Base-by-base conservation (phyloP, 768 basidiomycete species). In the Xanthoconium purpureum region DNA sequence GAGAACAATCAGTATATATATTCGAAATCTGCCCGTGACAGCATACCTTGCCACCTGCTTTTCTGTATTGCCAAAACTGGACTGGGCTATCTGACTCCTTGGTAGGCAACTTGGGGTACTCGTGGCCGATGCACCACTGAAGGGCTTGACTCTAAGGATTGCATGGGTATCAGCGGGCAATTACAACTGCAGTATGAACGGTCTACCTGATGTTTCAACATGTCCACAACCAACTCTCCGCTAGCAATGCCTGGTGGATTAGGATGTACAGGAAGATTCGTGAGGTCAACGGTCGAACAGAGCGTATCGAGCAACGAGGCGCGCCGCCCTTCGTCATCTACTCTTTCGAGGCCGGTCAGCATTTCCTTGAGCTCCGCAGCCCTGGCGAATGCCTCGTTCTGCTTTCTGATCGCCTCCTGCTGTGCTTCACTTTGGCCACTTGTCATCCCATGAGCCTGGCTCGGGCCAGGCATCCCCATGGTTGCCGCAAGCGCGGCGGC, bases 1-100 rank as follows among this genome's bases (percentile, higher is more conserved):
- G 35, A 24, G 1, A 6, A 43, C 14, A 28, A 14, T 47, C 17
- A 52, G 42, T 47, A 9, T 40, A 5, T 47, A 36, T 6, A 13
- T 11, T 46, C 24, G 8, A 36, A 20, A 10, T 33, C 18, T 30
- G 8, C 39, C 47, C 15, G n/a, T 20, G 18, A 37, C 10, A 15
- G 61, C 75, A 17, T 55, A 84, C 89, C 75, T 87, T 84, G 47
- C 67, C 65, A 0, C 76, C 79, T 30, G 70, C 75, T 65, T 81
- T 85, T 63, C 73, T 80, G 30, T 85, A 70, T 64, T 91, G 85
- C 94, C 94, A 97, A 64, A 97, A 94, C 69, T 96, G 94, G 2
- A 93, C 89, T 0, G 91, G 87, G 36, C 78, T 80, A 55, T 94
- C 92, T 0, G 70, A 67, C 48, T 85, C 83, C 33, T 74, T 80